These are phyloP conservation scores for Pisolithus orientalis DNA, from an alignment of 768 basidiomycete species.

Conservation along the genomic window DNA sequence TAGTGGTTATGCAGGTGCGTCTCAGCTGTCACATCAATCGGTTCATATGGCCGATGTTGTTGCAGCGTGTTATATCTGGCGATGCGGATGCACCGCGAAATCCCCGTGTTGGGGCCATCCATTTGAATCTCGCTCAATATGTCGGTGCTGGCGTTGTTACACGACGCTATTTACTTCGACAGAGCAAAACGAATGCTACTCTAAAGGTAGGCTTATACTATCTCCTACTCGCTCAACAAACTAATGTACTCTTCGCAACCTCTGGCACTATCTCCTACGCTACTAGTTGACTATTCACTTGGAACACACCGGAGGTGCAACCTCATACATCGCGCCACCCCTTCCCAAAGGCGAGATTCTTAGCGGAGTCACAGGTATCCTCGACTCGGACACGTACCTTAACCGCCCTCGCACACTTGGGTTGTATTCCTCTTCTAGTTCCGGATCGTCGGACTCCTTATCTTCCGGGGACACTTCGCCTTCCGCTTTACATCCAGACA, in stretches of 20 bases:
- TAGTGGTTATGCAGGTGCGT: conserved; percentile 53
- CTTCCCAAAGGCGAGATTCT: conserved; percentile 70
- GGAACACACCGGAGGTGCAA: conserved; percentile 48
- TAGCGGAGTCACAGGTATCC: conserved; percentile 55
- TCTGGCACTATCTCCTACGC: background rate
- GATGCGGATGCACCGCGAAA: conserved; percentile 52
- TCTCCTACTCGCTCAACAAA: background rate
- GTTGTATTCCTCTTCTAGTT: conserved; percentile 26
- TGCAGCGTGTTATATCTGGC: conserved; percentile 49
- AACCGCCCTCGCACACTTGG: conserved; percentile 47
- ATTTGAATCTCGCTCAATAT: conserved; percentile 73
- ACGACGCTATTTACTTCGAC: conserved; percentile 58
- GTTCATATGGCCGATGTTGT: background rate
- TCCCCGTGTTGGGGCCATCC: conserved; percentile 57
- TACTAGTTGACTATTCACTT: conserved; percentile 54
- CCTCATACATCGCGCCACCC: conserved; percentile 55
- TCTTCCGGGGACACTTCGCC: conserved; percentile 13
- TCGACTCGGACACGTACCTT: conserved; percentile 47
- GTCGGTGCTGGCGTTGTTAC: conserved; percentile 51
- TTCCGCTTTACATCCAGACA: conserved; percentile 7
- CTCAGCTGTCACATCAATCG: background rate
- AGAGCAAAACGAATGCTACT: conserved; percentile 76
- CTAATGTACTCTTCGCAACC: background rate
- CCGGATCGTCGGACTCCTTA: background rate
- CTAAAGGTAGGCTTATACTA: conserved; percentile 45